Evolutionary conservation across 345 rosid species (phyloP), one percentile per base, ranked within the genome.

Genomic region (Draba incana): DNA sequence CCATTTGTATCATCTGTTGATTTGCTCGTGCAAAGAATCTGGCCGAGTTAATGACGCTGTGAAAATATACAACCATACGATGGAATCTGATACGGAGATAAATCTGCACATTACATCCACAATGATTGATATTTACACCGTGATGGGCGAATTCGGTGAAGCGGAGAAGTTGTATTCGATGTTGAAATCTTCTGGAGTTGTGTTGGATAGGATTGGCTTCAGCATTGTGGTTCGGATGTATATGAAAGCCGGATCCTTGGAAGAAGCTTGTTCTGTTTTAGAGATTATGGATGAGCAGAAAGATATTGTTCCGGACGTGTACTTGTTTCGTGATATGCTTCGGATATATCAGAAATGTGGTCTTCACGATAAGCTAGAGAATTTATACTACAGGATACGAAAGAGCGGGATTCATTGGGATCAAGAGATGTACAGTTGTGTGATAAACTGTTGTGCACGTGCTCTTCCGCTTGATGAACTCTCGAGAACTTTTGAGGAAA

Each of bases 371-470:
- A 85, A 86, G 74, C 79, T 92, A 24, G 70, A 74, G 49, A 68
- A 66, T 57, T 77, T 86, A 14, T 85, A 86, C 72, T 85, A 83
- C 71, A 72, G 80, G 62, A 79, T 85, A 33, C 69, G 83, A 77
- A 86, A 80, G 76, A 88, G 88, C 2, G 82, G 81, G 59, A 43
- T 86, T 51, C 73, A 75, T 57, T 90, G 98, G 98, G 92, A 90
- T 81, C 93, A 88, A 79, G 97, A 92, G 75, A 68, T 84, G 83
- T 90, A 90, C 53, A 86, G 85, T 64, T 92, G 96, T 69, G 79
- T 90, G 66, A 82, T 90, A 75, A 92, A 92, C 80, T 90, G 97
- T 56, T 86, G 98, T 67, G 86, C 93, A 46, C 85, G 83, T 78
- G 97, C 97, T 43, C 81, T 92, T 57, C 85, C 92, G 0, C 78